Evolutionary conservation across 164 flowering plant species (phyloP), one percentile per base, ranked within the genome.

Genomic region (Chloranthus sessilifolius): DNA sequence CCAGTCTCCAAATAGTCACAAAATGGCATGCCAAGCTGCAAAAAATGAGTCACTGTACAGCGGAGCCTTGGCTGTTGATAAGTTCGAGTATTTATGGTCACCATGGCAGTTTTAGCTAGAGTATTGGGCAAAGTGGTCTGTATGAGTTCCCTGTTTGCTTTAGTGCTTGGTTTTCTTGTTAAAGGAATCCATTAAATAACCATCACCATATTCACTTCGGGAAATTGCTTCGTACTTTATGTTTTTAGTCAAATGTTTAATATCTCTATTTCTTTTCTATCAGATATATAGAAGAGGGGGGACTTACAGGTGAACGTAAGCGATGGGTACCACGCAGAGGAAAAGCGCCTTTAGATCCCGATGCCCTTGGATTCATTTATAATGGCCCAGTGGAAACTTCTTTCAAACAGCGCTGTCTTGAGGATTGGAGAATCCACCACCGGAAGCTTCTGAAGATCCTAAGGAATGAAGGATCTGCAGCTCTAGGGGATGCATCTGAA

Each of bases 301-400:
- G 98, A 6, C 85, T 92, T 45, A 92, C 96, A 44, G 99, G 96
- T 45, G 96, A 85, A 30, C 94, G 99, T 57, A 88, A 88, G 64
- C 67, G 96, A 23, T 92, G 99, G 96, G 99, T 92, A 6, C 99
- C 99, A 47, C 88, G 95, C 48, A 75, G 88, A 67, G 99, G 99
- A 43, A 88, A 92, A 72, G 73, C 89, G 46, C 95, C 95, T 66
- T 57, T 88, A 37, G 99, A 92, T 72, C 96, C 99, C 43, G 98
- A 92, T 73, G 87, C 69, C 8, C 50, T 51, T 59, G 96, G 98
- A 25, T 92, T 88, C 63, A 62, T 74, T 37, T 88, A 85, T 57
- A 76, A 85, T 47, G 79, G 78, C 46, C 96, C 99, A 20, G 73
- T 82, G 56, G 99, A 88, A 52, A 85, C 91, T 40, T 92, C 99